Percentiles rank a stretch among this genome's conserved stretches.
Conservation (phyloP, 2,329 filamentous ascomycete genomes). For the Neofusicoccum kwambonambiense region DNA sequence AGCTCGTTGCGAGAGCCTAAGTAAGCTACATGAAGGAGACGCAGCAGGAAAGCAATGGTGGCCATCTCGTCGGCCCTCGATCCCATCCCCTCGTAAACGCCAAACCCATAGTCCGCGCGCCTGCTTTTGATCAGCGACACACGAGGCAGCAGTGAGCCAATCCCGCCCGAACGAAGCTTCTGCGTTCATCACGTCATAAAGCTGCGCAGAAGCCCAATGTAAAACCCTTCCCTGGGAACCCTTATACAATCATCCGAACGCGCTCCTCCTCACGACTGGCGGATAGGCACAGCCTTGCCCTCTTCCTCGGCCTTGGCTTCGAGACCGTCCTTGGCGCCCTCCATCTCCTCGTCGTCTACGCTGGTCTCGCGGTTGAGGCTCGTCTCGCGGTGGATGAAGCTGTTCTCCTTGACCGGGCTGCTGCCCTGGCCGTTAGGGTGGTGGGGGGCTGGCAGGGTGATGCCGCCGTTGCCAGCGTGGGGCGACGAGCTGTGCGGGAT, state of each 20-base stretch:
- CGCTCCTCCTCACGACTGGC: constrained; percentile 12
- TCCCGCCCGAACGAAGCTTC: constrained; percentile 1
- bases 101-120: constrained; percentile 16
- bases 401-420: constrained; percentile 88
- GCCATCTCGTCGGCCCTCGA: constrained; percentile 9
- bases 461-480: constrained; percentile 30
- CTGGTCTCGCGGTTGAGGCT: constrained; percentile 76
- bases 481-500: constrained; percentile 84
- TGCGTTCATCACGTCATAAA: constrained; percentile 17
- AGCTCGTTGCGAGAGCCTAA: constrained; percentile 14
- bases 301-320: constrained; percentile 31
- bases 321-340: constrained; percentile 36
- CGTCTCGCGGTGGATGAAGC: constrained; percentile 79
- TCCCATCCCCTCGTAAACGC: constrained; percentile 14
- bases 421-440: constrained; percentile 55
- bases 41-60: constrained; percentile 6
- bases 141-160: constrained; percentile 7
- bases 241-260: not conserved
- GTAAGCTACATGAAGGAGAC: constrained; percentile 18
- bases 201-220: constrained; percentile 14
- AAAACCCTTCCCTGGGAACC: not conserved
- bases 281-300: constrained; percentile 19
- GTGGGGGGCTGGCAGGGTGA: constrained; percentile 27
- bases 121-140: constrained; percentile 19
- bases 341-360: constrained; percentile 50